Conservation (phyloP, 352 stramenopile genomes). For the Phytopythium delawarense region DNA sequence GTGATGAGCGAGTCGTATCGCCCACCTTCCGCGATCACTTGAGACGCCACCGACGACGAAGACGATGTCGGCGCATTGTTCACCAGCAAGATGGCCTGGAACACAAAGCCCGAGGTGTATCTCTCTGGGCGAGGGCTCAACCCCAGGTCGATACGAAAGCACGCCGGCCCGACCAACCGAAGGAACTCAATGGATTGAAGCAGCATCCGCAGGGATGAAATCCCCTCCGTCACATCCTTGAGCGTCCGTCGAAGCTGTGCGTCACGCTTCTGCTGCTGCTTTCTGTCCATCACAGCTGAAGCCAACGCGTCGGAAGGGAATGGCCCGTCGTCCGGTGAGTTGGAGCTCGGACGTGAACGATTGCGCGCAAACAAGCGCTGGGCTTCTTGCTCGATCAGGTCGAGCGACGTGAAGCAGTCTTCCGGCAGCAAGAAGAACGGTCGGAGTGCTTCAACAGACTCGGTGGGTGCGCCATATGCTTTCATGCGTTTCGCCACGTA, state of each 20-base stretch:
- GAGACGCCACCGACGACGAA: constrained; percentile 29
- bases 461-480: constrained; percentile 44
- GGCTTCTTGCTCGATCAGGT: constrained; percentile 63
- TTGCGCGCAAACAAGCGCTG: constrained; percentile 56
- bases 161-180: constrained; percentile 49
- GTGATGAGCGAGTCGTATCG: constrained; percentile 81
- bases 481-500: constrained; percentile 71
- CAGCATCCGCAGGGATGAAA: constrained; percentile 53
- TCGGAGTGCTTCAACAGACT: constrained; percentile 51
- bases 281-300: constrained; percentile 23
- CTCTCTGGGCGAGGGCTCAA: constrained; percentile 70
- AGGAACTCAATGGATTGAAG: constrained; percentile 76
- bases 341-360: constrained; percentile 17
- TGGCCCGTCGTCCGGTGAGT: constrained; percentile 16
- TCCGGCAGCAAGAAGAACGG: constrained; percentile 77
- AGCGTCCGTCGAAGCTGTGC: constrained; percentile 52
- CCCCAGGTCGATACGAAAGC: constrained; percentile 66
- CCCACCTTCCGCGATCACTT: constrained; percentile 79
- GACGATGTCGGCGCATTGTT: constrained; percentile 7
- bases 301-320: constrained; percentile 1
- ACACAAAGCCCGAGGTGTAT: constrained; percentile 80
- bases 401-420: constrained; percentile 51
- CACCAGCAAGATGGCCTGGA: constrained; percentile 70
- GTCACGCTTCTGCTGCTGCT: constrained; percentile 67
- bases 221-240: constrained; percentile 69